Conservation (phyloP, 495 filamentous ascomycete genomes). For the Tuber melanosporum region DNA sequence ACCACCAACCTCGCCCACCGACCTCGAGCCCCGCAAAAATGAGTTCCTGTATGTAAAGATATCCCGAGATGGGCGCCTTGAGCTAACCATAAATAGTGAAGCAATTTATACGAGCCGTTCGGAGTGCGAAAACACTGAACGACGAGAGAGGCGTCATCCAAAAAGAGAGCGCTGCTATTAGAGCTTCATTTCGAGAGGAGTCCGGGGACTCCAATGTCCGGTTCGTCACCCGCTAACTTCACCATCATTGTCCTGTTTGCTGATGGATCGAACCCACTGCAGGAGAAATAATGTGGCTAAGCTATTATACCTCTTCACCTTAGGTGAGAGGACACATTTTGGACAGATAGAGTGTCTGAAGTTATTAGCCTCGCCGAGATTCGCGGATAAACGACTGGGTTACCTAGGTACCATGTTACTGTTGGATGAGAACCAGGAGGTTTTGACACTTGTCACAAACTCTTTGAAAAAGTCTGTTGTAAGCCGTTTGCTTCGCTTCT, state of each 20-base stretch:
- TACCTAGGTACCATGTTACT: slow-evolving; percentile 95
- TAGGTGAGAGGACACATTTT: slow-evolving; percentile 97
- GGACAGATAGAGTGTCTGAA: slow-evolving; percentile 99
- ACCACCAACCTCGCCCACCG: slow-evolving; percentile 2
- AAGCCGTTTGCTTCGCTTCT: neutral
- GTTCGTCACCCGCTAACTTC: slow-evolving; percentile 47
- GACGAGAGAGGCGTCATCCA: slow-evolving; percentile 97
- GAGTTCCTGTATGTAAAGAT: slow-evolving; percentile 31
- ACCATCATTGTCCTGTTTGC: slow-evolving; percentile 5
- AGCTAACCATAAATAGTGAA: slow-evolving; percentile 61
- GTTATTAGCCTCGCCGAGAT: slow-evolving; percentile 88
- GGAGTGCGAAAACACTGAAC: slow-evolving; percentile 95
- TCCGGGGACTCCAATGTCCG: slow-evolving; percentile 82
- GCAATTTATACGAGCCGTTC: slow-evolving; percentile 98
- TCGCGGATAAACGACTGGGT: slow-evolving; percentile 94
- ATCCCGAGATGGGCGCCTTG: neutral
- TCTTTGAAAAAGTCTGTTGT: slow-evolving; percentile 80
- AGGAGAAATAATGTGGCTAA: slow-evolving; percentile 99
- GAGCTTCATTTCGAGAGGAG: slow-evolving; percentile 95
- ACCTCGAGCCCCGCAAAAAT: slow-evolving; percentile 13
- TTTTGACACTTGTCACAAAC: slow-evolving; percentile 93
- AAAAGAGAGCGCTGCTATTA: slow-evolving; percentile 95
- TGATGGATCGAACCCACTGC: slow-evolving; percentile 25
- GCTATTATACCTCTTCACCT: slow-evolving; percentile 92
- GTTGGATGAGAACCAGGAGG: slow-evolving; percentile 97